phyloP scores from a whole-genome alignment of 495 filamentous ascomycete genomes.

The Hypomontagnella monticulosa region DNA sequence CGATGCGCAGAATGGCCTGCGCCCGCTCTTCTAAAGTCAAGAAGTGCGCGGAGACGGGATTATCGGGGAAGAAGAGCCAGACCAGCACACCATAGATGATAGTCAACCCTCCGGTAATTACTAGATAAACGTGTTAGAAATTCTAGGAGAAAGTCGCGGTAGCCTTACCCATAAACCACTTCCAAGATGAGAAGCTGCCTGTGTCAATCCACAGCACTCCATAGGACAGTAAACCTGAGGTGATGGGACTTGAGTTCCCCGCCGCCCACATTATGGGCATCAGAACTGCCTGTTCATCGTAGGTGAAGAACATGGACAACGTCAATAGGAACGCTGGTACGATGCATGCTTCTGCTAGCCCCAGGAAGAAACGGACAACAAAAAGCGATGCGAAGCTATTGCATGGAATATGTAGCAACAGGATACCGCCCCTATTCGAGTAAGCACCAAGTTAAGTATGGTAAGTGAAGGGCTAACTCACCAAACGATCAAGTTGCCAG shows the following conservation, averaged over 20 bases:
- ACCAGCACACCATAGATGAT: slow-evolving; percentile 53
- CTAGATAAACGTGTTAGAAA: slow-evolving; percentile 44
- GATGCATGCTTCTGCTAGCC: slow-evolving; percentile 54
- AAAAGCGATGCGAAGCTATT: slow-evolving; percentile 53
- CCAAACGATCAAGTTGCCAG: slow-evolving; percentile 53
- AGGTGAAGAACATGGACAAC: slow-evolving; percentile 57
- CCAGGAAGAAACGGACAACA: slow-evolving; percentile 54
- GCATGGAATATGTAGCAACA: slow-evolving; percentile 51
- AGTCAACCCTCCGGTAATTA: slow-evolving; percentile 53
- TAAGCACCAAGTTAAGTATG: neutral
- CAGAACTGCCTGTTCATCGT: slow-evolving; percentile 53
- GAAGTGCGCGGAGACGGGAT: slow-evolving; percentile 58
- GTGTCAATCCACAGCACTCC: slow-evolving; percentile 56
- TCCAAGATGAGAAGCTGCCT: slow-evolving; percentile 52
- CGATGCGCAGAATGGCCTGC: slow-evolving; percentile 66
- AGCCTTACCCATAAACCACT: slow-evolving; percentile 52
- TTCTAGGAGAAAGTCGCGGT: neutral
- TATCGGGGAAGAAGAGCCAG: slow-evolving; percentile 60
- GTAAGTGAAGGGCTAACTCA: slow-evolving; percentile 20
- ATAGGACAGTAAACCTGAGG: slow-evolving; percentile 54
- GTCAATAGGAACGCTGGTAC: slow-evolving; percentile 54
- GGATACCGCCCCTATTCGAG: slow-evolving; percentile 48
- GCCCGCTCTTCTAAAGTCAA: slow-evolving; percentile 57
- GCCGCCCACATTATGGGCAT: slow-evolving; percentile 58
- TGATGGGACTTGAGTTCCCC: slow-evolving; percentile 54